Evolutionary conservation across 306 rosid species (phyloP).

Genomic region (Vigna radiata): DNA sequence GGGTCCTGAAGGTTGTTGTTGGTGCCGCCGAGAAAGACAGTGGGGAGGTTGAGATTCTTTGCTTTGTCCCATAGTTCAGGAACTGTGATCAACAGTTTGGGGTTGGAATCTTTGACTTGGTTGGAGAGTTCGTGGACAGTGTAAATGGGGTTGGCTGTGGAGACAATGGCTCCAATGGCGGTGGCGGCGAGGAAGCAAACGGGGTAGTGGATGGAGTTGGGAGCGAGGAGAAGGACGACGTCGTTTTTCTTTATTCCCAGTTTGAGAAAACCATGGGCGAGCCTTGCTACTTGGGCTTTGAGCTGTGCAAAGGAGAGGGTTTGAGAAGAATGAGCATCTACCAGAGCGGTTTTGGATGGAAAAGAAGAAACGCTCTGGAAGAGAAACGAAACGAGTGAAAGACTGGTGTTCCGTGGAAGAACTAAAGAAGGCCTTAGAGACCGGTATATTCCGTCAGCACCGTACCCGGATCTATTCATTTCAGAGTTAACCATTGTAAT

Average conservation of each 20-base stretch:
- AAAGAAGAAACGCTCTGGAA: constrained; percentile 57
- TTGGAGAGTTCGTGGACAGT: constrained; percentile 66
- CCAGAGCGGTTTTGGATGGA: constrained; percentile 65
- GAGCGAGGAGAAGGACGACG: constrained; percentile 66
- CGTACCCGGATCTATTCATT: constrained; percentile 82
- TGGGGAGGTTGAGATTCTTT: constrained; percentile 56
- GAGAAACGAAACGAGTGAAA: constrained; percentile 70
- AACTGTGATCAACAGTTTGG: constrained; percentile 70
- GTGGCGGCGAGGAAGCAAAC: constrained; percentile 62
- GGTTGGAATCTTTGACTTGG: constrained; percentile 71
- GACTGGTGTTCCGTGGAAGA: constrained; percentile 58
- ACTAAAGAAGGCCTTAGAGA: constrained; percentile 66
- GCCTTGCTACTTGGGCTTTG: constrained; percentile 54
- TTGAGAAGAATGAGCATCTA: constrained; percentile 63
- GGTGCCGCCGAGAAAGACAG: constrained; percentile 44
- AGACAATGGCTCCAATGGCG: constrained; percentile 70
- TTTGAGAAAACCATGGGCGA: constrained; percentile 61
- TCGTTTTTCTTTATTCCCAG: constrained; percentile 72
- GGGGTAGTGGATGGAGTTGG: constrained; percentile 65
- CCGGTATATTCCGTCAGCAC: constrained; percentile 74
- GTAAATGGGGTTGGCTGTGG: constrained; percentile 73
- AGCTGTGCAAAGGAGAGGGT: constrained; percentile 60
- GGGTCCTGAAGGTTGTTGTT: no score
- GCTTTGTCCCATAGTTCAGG: constrained; percentile 67
- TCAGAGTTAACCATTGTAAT: no score